These are phyloP conservation scores for Rachicladosporium sp. DNA, from an alignment of 2,329 filamentous ascomycete genomes.

Conservation along the genomic window DNA sequence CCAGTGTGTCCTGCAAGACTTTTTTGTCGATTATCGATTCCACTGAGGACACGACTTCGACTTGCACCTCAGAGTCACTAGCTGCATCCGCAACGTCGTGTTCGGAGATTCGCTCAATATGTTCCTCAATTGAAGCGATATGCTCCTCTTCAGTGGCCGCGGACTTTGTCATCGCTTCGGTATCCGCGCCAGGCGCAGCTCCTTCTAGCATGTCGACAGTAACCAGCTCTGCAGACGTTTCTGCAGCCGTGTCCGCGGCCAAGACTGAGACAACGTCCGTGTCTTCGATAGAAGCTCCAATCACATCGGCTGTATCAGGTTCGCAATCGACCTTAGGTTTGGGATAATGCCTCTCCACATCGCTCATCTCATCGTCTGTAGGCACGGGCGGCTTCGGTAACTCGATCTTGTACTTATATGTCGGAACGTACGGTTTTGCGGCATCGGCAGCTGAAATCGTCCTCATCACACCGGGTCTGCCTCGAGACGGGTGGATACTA, in stretches of 20 bases:
- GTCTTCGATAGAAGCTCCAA: background rate
- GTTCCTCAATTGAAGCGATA: too few relatives aligned
- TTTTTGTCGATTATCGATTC: too few relatives aligned
- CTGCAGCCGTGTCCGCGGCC: background rate
- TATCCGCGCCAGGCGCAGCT: slow-evolving; percentile 3
- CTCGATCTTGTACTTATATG: slow-evolving; percentile 4
- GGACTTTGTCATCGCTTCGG: slow-evolving; percentile 5
- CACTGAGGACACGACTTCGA: too few relatives aligned
- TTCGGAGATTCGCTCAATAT: too few relatives aligned
- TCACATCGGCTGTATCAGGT: background rate
- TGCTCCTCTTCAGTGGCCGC: background rate
- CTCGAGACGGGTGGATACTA: slow-evolving; percentile 3
- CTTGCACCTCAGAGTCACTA: too few relatives aligned
- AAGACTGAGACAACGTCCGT: background rate
- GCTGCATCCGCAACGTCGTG: too few relatives aligned
- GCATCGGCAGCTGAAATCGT: slow-evolving; percentile 2
- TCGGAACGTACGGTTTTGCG: slow-evolving; percentile 1
- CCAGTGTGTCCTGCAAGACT: too few relatives aligned
- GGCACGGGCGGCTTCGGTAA: slow-evolving; percentile 2
- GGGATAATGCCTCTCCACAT: slow-evolving; percentile 1
- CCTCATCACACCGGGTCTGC: background rate
- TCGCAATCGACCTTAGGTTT: background rate
- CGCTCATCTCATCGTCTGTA: slow-evolving; percentile 2
- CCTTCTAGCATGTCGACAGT: slow-evolving; percentile 2
- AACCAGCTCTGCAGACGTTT: slow-evolving; percentile 1